These are phyloP conservation scores for Perkinsela sp. DNA, from an alignment of 208 protist species.

Conservation along the genomic window DNA sequence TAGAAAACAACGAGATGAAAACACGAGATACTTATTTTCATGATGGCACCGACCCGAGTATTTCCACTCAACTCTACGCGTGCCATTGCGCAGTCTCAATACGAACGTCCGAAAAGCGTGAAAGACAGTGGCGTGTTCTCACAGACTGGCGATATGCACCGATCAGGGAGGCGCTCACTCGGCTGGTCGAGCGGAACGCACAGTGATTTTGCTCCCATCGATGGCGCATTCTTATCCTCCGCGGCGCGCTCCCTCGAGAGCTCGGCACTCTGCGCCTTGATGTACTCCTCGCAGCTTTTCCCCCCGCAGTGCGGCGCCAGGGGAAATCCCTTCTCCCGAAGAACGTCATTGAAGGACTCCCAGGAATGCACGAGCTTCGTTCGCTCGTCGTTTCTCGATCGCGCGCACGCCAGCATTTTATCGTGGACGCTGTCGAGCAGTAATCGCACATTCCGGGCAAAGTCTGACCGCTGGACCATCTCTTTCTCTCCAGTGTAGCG, in stretches of 20 bases:
- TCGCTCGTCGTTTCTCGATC: slow-evolving; percentile 13
- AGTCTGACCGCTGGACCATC: slow-evolving; percentile 15
- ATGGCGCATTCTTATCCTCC: slow-evolving; percentile 51
- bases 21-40: too few relatives aligned
- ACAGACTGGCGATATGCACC: slow-evolving; percentile 64
- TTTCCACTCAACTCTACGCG: slow-evolving; percentile 2
- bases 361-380: slow-evolving; percentile 32
- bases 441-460: slow-evolving; percentile 6
- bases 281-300: slow-evolving; percentile 62
- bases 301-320: slow-evolving; percentile 68
- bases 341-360: slow-evolving; percentile 55
- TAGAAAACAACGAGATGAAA: too few relatives aligned
- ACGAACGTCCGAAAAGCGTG: not conserved
- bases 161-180: slow-evolving; percentile 19
- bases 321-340: slow-evolving; percentile 60
- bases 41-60: slow-evolving; percentile 3
- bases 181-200: slow-evolving; percentile 81
- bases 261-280: slow-evolving; percentile 72
- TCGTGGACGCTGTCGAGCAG: slow-evolving; percentile 69
- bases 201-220: slow-evolving; percentile 80
- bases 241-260: slow-evolving; percentile 26
- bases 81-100: not conserved
- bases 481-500: slow-evolving; percentile 32
- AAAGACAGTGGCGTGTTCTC: slow-evolving; percentile 2
- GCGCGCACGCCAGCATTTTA: slow-evolving; percentile 35